Percentiles rank a stretch among this genome's conserved stretches.
Conservation (phyloP, 2,329 filamentous ascomycete genomes). For the Fonsecaea erecta region DNA sequence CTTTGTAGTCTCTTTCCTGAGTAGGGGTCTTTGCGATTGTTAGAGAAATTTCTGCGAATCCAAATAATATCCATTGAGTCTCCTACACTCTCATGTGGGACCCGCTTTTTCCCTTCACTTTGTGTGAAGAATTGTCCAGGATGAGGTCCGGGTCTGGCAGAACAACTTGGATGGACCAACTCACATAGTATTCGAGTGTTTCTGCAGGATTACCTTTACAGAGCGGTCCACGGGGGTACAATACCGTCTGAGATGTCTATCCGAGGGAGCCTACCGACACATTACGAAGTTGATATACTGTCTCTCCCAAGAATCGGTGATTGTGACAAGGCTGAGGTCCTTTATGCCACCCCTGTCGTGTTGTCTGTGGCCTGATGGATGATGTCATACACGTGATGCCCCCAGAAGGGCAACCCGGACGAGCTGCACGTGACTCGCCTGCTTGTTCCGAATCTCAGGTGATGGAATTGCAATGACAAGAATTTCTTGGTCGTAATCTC, state of each 20-base stretch:
- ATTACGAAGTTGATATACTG: neutral
- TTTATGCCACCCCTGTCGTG: neutral
- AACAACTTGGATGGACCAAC: neutral
- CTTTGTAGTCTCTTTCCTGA: constrained; percentile 5
- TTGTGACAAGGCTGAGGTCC: neutral
- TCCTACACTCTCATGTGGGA: neutral
- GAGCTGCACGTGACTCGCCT: neutral
- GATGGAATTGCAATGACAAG: neutral
- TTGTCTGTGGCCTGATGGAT: no score
- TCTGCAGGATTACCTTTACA: neutral
- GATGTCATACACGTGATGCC: neutral
- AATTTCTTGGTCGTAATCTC: neutral
- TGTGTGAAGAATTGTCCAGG: neutral
- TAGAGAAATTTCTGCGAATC: neutral
- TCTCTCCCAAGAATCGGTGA: neutral
- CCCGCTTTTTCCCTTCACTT: neutral
- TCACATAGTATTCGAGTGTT: neutral
- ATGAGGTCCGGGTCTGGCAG: neutral
- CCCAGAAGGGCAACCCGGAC: neutral
- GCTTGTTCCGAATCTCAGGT: neutral
- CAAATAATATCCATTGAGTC: neutral
- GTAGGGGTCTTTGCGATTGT: constrained; percentile 16
- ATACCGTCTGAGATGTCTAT: neutral
- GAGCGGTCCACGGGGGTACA: neutral
- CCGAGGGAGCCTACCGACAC: neutral